phyloP scores from a whole-genome alignment of 129 eudicot genomes.

The Escallonia herrerae region DNA sequence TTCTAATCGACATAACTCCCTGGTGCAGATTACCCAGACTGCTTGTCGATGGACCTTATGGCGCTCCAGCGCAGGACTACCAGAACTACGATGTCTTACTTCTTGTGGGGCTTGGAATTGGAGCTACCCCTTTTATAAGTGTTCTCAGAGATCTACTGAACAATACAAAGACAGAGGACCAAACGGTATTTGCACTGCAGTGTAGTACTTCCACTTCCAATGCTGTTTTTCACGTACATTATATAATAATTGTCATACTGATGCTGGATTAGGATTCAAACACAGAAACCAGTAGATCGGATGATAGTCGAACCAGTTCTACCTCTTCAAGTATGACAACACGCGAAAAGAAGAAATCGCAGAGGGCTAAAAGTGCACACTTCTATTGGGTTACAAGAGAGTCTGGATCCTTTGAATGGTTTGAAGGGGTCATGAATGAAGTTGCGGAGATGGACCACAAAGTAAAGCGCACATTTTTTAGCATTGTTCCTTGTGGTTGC shows the following conservation, averaged over 20 bases:
- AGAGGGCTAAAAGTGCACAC: slow-evolving; percentile 57
- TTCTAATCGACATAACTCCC: not conserved
- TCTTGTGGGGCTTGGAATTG: slow-evolving; percentile 95
- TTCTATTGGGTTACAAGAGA: slow-evolving; percentile 97
- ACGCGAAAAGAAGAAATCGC: slow-evolving; percentile 49
- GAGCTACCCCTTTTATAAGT: slow-evolving; percentile 97
- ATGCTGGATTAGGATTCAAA: slow-evolving; percentile 60
- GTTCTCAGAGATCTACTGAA: slow-evolving; percentile 83
- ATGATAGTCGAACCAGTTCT: slow-evolving; percentile 68
- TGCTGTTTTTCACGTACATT: not conserved
- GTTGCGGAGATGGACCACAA: slow-evolving; percentile 94
- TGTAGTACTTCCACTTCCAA: not conserved
- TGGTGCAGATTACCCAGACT: slow-evolving; percentile 66
- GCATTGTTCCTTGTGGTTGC: not conserved
- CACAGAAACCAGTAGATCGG: slow-evolving; percentile 68
- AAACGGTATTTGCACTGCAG: slow-evolving; percentile 25
- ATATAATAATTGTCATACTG: slow-evolving; percentile 15
- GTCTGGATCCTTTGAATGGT: slow-evolving; percentile 96
- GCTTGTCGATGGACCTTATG: slow-evolving; percentile 90
- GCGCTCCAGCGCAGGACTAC: slow-evolving; percentile 99
- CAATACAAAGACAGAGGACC: slow-evolving; percentile 60
- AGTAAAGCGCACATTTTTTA: slow-evolving; percentile 25
- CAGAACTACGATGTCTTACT: slow-evolving; percentile 86
- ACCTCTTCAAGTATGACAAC: slow-evolving; percentile 60
- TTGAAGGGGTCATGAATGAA: slow-evolving; percentile 96